These are phyloP conservation scores for Krasilnikovozyma curviuscula DNA, from an alignment of 768 basidiomycete genomes.

Conservation along the genomic window DNA sequence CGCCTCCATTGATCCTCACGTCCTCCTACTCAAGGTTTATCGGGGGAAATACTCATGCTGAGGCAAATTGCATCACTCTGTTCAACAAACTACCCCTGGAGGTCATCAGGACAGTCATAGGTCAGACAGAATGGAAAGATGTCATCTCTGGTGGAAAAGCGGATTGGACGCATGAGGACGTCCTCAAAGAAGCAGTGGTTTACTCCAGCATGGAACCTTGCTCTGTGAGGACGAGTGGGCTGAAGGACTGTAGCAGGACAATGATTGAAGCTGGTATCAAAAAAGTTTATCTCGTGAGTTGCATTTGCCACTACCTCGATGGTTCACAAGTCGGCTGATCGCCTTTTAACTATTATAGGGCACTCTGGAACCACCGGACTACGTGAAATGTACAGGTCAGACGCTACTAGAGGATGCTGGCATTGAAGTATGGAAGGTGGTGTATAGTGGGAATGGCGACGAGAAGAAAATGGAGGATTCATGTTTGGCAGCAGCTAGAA, in stretches of 20 bases:
- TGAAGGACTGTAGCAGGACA: constrained; percentile 66
- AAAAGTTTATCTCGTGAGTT: constrained; percentile 48
- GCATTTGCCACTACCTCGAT: too few species aligned
- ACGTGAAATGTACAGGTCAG: constrained; percentile 7
- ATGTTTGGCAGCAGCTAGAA: too few species aligned
- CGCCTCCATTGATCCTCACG: constrained; percentile 39
- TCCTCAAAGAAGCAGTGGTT: constrained; percentile 47
- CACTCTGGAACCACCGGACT: constrained; percentile 6
- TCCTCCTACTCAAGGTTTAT: constrained; percentile 71
- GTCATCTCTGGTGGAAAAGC: constrained; percentile 1
- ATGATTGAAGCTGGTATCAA: constrained; percentile 49
- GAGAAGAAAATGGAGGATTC: too few species aligned
- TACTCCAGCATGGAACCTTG: constrained; percentile 97
- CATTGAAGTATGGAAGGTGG: constrained; percentile 20
- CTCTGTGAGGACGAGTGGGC: constrained; percentile 67
- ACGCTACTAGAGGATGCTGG: constrained; percentile 21
- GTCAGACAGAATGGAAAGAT: background rate
- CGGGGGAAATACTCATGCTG: constrained; percentile 83
- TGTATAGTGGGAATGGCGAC: too few species aligned
- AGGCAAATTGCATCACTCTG: constrained; percentile 78
- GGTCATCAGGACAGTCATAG: too few species aligned
- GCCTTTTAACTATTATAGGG: too few species aligned
- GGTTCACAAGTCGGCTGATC: too few species aligned
- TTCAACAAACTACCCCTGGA: constrained; percentile 36
- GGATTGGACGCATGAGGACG: constrained; percentile 24